Evolutionary conservation across 768 basidiomycete genomes (phyloP).

Genomic region (Melanogaster broomeanus): DNA sequence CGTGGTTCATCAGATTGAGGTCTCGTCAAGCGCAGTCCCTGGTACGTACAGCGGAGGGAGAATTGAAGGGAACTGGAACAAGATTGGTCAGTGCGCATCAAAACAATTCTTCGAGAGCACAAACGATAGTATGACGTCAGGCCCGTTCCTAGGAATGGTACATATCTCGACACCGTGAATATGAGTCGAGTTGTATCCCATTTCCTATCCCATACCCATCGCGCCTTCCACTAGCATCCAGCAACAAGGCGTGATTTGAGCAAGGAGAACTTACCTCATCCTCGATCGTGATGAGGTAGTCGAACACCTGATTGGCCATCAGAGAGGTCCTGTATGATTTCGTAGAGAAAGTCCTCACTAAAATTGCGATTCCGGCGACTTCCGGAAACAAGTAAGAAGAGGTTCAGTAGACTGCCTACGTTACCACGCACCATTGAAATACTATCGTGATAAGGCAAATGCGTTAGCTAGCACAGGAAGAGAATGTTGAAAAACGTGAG

Average conservation of each 20-base stretch:
- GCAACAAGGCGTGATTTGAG: too few relatives aligned
- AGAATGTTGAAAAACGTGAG: background rate
- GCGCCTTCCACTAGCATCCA: slow-evolving; percentile 4
- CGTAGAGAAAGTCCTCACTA: slow-evolving; percentile 3
- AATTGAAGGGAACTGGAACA: slow-evolving; percentile 5
- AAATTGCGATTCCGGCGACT: slow-evolving; percentile 19
- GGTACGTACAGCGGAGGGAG: slow-evolving; percentile 6
- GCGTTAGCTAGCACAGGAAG: background rate
- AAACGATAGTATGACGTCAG: slow-evolving; percentile 17
- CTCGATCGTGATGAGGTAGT: slow-evolving; percentile 8
- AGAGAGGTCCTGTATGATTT: background rate
- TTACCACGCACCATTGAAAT: slow-evolving; percentile 12
- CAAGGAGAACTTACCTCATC: slow-evolving; percentile 2
- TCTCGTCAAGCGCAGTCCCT: background rate
- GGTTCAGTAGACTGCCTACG: too few relatives aligned
- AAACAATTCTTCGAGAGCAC: background rate
- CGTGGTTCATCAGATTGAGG: too few relatives aligned
- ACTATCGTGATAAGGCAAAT: slow-evolving; percentile 3
- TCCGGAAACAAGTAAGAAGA: background rate
- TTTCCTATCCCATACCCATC: slow-evolving; percentile 17
- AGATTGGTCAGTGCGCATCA: too few relatives aligned
- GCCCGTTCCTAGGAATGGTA: slow-evolving; percentile 14
- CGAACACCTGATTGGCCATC: slow-evolving; percentile 2
- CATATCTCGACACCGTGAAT: slow-evolving; percentile 21
- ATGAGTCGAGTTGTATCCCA: slow-evolving; percentile 15